Evolutionary conservation across 176 grass and related monocot species (phyloP).

Genomic region (Carex myosuroides): DNA sequence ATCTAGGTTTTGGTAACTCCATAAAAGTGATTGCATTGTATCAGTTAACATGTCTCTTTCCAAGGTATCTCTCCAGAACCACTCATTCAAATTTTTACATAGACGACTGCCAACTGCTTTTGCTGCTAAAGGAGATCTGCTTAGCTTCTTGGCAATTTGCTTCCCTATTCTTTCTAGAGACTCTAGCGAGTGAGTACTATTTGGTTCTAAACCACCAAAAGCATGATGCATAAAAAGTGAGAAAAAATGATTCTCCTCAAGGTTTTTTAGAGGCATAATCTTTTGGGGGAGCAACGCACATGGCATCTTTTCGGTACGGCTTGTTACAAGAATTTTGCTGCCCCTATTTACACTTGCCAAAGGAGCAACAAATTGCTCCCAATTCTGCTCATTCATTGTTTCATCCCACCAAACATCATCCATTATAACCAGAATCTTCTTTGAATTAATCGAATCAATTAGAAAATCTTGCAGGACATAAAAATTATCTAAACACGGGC

Average conservation of each 20-base stretch:
- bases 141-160: background rate
- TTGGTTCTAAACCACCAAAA: background rate
- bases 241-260: background rate
- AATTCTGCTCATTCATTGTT: background rate
- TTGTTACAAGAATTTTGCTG: background rate
- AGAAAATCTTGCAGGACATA: background rate
- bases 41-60: background rate
- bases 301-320: background rate
- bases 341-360: background rate
- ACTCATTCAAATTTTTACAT: background rate
- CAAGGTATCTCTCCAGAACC: background rate
- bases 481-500: background rate
- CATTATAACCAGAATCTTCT: background rate
- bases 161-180: background rate
- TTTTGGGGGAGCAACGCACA: background rate
- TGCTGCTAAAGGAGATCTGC: background rate
- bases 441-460: constrained; percentile 1
- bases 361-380: constrained; percentile 9
- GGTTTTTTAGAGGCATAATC: background rate
- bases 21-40: background rate
- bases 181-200: background rate
- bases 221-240: constrained; percentile 5
- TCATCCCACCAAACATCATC: constrained; percentile 1
- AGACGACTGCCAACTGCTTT: background rate
- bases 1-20: constrained; percentile 13